Percentiles rank a stretch among this genome's conserved stretches.
Evolutionary conservation across 768 basidiomycete genomes (phyloP).

Genomic region (Porpolomopsis calyptriformis): DNA sequence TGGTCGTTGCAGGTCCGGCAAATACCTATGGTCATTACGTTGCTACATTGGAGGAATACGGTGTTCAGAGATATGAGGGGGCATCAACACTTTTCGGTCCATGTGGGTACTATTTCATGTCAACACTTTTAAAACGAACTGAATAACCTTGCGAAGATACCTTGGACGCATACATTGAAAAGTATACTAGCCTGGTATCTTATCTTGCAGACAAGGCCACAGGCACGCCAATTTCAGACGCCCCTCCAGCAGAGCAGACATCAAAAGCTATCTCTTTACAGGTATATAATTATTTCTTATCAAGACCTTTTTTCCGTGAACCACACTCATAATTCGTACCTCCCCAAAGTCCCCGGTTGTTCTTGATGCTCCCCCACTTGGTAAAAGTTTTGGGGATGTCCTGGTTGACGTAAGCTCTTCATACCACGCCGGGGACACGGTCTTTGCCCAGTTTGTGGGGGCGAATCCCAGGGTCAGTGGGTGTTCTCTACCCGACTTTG

Average conservation of each 20-base stretch:
- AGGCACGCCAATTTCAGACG: conserved; percentile 47
- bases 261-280: conserved; percentile 59
- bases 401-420: conserved; percentile 41
- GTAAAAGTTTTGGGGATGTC: conserved; percentile 53
- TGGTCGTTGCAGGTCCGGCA: conserved; percentile 73
- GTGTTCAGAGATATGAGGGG: conserved; percentile 70
- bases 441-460: conserved; percentile 55
- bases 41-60: conserved; percentile 63
- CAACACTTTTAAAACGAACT: conserved; percentile 5
- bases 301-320: background rate
- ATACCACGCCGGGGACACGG: conserved; percentile 50
- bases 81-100: conserved; percentile 71
- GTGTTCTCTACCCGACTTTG: background rate
- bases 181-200: conserved; percentile 55
- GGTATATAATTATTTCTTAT: conserved; percentile 23
- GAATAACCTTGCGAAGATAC: conserved; percentile 34
- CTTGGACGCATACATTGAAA: conserved; percentile 72
- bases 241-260: conserved; percentile 54
- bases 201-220: conserved; percentile 43
- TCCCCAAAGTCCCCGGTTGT: background rate
- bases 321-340: background rate
- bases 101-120: conserved; percentile 34
- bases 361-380: conserved; percentile 48
- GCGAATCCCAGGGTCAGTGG: conserved; percentile 62
- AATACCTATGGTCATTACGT: conserved; percentile 74